phyloP scores from a whole-genome alignment of 1,284 basidiomycete species.

The Mycosarcoma mackinlayi region DNA sequence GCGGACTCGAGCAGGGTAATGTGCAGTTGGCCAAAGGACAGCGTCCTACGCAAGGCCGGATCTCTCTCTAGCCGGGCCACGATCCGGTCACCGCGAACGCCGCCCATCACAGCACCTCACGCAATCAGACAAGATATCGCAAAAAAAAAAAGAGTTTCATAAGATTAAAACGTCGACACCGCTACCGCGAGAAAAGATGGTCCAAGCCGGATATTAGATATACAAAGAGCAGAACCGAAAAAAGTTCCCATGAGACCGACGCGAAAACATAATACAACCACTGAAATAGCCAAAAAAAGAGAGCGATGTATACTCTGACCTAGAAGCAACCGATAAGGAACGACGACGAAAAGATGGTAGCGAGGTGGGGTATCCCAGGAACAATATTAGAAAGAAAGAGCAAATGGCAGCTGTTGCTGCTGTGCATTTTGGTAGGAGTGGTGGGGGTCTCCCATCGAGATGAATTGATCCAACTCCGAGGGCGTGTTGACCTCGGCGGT shows the following conservation, averaged over 20 bases:
- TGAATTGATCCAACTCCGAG: conserved; percentile 32
- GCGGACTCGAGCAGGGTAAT: no score
- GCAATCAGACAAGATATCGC: background rate
- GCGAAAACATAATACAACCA: background rate
- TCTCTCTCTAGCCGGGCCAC: no score
- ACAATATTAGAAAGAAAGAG: conserved; percentile 17
- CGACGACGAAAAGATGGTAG: background rate
- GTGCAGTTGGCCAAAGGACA: conserved; percentile 56
- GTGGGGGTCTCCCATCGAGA: conserved; percentile 13
- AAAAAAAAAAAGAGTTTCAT: background rate
- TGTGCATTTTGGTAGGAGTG: conserved; percentile 2
- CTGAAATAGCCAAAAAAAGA: no score
- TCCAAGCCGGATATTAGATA: conserved; percentile 1
- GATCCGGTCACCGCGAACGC: no score
- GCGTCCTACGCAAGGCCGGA: no score
- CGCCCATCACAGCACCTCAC: background rate
- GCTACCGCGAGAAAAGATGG: no score
- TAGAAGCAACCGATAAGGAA: no score
- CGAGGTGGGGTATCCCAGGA: background rate
- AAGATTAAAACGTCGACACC: conserved; percentile 4
- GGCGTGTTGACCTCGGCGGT: conserved; percentile 24
- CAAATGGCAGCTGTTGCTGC: conserved; percentile 15
- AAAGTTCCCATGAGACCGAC: no score
- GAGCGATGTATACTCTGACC: no score
- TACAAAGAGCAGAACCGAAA: background rate